phyloP scores from a whole-genome alignment of 2,329 filamentous ascomycete species.

The Claviceps sp. region DNA sequence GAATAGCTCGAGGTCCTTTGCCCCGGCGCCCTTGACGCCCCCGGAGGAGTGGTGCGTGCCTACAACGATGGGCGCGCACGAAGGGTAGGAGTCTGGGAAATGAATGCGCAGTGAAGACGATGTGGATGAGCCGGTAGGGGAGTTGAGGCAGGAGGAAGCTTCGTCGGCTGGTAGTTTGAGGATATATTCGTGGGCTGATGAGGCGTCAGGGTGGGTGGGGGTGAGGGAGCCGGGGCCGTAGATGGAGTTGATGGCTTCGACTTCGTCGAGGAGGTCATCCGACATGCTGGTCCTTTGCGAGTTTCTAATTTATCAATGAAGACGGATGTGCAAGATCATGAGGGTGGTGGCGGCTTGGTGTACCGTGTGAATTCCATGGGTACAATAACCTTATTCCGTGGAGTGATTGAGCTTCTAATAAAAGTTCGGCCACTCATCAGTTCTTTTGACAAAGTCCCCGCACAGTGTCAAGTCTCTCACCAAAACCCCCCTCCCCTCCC shows the following conservation, averaged over 20 bases:
- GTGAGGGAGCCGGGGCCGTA: slow-evolving; percentile 36
- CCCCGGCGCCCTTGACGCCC: slow-evolving; percentile 57
- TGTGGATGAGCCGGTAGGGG: not conserved
- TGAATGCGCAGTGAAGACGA: slow-evolving; percentile 43
- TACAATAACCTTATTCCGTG: no score
- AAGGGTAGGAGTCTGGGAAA: slow-evolving; percentile 65
- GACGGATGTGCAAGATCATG: no score
- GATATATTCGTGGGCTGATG: slow-evolving; percentile 36
- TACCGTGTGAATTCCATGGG: no score
- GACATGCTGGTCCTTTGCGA: slow-evolving; percentile 26
- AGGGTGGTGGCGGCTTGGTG: no score
- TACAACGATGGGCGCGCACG: slow-evolving; percentile 56
- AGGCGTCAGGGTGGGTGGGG: slow-evolving; percentile 18
- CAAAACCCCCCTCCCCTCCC: no score
- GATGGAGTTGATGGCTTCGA: slow-evolving; percentile 74
- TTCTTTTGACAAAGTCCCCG: no score
- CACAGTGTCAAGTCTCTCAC: no score
- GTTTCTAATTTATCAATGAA: no score
- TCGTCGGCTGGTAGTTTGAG: slow-evolving; percentile 54
- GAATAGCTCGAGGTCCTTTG: slow-evolving; percentile 55
- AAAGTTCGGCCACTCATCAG: no score
- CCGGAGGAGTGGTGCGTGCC: slow-evolving; percentile 74
- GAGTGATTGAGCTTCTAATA: no score
- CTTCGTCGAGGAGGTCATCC: slow-evolving; percentile 54
- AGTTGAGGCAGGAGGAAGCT: not conserved